Percentiles rank a stretch among this genome's conserved stretches.
phyloP scores from a whole-genome alignment of 306 rosid species.

The Ceratonia siliqua region DNA sequence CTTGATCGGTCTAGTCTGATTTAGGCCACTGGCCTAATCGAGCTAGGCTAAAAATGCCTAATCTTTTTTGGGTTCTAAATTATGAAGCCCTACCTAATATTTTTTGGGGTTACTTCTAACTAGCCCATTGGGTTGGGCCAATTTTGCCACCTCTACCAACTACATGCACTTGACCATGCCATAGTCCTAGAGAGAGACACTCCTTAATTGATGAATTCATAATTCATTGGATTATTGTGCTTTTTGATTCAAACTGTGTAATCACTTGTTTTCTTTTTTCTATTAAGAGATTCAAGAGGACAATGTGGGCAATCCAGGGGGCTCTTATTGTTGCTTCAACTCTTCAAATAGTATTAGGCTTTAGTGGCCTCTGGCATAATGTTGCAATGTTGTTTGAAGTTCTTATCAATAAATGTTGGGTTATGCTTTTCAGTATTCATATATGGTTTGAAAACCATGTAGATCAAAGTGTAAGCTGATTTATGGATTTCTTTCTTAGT shows the following conservation, averaged over 20 bases:
- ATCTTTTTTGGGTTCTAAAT: too few relatives aligned
- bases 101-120: too few relatives aligned
- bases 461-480: not conserved
- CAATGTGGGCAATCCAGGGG: constrained; percentile 96
- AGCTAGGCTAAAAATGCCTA: too few relatives aligned
- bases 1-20: too few relatives aligned
- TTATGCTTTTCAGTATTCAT: constrained; percentile 3
- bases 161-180: too few relatives aligned
- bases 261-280: not conserved
- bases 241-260: constrained; percentile 26
- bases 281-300: constrained; percentile 82
- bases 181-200: too few relatives aligned
- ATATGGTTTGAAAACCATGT: constrained; percentile 8
- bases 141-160: too few relatives aligned
- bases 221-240: constrained; percentile 1
- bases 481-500: constrained; percentile 1
- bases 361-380: constrained; percentile 99
- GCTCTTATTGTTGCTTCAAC: constrained; percentile 95
- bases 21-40: too few relatives aligned
- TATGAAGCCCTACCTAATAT: too few relatives aligned
- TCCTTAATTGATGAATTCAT: too few relatives aligned
- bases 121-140: too few relatives aligned
- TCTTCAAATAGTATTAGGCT: constrained; percentile 96
- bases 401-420: constrained; percentile 11
- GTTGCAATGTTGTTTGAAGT: constrained; percentile 75